Evolutionary conservation across 768 basidiomycete species (phyloP).

Genomic region (Lyophyllum shimeji): DNA sequence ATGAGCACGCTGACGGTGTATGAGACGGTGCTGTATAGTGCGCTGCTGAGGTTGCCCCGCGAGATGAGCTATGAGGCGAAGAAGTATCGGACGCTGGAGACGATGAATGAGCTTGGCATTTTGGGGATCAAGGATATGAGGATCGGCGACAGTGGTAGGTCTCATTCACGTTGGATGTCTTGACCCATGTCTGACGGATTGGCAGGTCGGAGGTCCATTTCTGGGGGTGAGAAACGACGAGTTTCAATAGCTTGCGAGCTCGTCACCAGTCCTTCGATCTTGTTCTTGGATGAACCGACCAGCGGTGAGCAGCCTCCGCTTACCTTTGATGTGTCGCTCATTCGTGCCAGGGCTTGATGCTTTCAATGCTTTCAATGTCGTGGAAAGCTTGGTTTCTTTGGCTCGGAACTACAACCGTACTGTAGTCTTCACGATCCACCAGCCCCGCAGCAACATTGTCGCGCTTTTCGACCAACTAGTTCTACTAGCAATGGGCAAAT

Average conservation of each 20-base stretch:
- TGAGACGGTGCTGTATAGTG: constrained; percentile 95
- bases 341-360: constrained; percentile 75
- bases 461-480: constrained; percentile 92
- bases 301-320: constrained; percentile 58
- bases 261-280: constrained; percentile 93
- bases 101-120: constrained; percentile 94
- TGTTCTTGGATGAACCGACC: constrained; percentile 97
- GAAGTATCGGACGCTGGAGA: constrained; percentile 91
- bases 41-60: constrained; percentile 82
- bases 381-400: constrained; percentile 84
- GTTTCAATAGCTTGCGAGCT: constrained; percentile 98
- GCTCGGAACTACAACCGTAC: constrained; percentile 91
- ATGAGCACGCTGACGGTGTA: constrained; percentile 98
- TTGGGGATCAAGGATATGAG: constrained; percentile 85
- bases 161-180: neutral
- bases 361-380: constrained; percentile 93
- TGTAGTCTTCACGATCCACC: constrained; percentile 97
- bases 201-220: constrained; percentile 85
- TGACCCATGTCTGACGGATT: constrained; percentile 1
- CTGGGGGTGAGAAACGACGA: constrained; percentile 95
- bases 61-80: constrained; percentile 98
- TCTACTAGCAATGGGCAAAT: constrained; percentile 78
- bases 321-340: neutral
- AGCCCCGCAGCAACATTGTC: constrained; percentile 97
- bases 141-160: constrained; percentile 83